phyloP scores from a whole-genome alignment of 2,329 filamentous ascomycete genomes.

The Alternaria arbusti region DNA sequence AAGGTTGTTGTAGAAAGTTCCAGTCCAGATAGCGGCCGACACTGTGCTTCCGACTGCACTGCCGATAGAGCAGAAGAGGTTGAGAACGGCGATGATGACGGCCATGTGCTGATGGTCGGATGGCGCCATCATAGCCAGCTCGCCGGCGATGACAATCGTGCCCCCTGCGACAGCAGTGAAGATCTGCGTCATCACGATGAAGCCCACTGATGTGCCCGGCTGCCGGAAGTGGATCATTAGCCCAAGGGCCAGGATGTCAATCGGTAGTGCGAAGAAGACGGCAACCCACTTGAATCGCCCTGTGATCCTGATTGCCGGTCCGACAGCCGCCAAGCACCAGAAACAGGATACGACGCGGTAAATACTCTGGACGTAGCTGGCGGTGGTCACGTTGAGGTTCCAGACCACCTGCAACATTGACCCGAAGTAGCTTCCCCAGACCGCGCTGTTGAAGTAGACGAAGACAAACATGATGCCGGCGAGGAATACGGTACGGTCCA shows the following conservation, averaged over 20 bases:
- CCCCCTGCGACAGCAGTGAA: constrained; percentile 30
- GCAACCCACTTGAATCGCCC: constrained; percentile 26
- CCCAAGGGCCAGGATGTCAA: constrained; percentile 27
- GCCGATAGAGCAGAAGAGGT: constrained; percentile 65
- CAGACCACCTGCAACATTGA: constrained; percentile 49
- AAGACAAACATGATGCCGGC: constrained; percentile 56
- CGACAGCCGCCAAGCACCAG: neutral
- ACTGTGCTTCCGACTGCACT: constrained; percentile 54
- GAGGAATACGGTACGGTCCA: constrained; percentile 53
- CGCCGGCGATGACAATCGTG: constrained; percentile 29
- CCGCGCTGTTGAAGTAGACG: constrained; percentile 27
- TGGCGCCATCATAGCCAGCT: constrained; percentile 27
- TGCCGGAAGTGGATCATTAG: constrained; percentile 17
- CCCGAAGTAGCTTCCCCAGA: constrained; percentile 47
- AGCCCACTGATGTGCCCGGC: constrained; percentile 30
- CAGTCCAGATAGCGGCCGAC: constrained; percentile 67
- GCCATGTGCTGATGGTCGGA: constrained; percentile 26
- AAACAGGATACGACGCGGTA: constrained; percentile 39
- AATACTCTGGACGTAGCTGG: constrained; percentile 44
- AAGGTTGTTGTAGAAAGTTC: constrained; percentile 61
- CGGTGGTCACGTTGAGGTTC: constrained; percentile 33
- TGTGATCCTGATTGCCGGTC: constrained; percentile 22
- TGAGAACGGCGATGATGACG: constrained; percentile 53
- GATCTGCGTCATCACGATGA: constrained; percentile 40
- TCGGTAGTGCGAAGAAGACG: constrained; percentile 21